phyloP scores from a whole-genome alignment of 805 yeast genomes.

The Saccharomycopsis fibuligera region DNA sequence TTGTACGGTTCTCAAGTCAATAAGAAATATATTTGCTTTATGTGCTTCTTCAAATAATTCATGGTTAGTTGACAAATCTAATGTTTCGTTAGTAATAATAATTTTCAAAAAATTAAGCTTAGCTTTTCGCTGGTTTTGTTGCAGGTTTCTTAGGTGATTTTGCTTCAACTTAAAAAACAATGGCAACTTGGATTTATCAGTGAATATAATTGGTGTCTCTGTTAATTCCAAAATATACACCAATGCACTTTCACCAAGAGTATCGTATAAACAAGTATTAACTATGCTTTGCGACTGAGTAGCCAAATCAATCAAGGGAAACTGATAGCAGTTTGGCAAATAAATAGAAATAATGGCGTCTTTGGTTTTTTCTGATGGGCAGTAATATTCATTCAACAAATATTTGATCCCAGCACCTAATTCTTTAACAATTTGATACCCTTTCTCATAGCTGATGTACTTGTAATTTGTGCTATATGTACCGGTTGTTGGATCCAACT shows the following conservation, averaged over 20 bases:
- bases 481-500: not conserved
- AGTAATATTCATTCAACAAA: not conserved
- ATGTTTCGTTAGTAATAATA: conserved; percentile 50
- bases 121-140: too few relatives aligned
- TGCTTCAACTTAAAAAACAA: conserved; percentile 37
- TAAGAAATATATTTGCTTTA: conserved; percentile 26
- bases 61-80: conserved; percentile 29
- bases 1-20: conserved; percentile 31
- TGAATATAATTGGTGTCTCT: conserved; percentile 52
- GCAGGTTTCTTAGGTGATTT: not conserved
- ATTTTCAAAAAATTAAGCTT: too few relatives aligned
- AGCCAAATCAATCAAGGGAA: conserved; percentile 66
- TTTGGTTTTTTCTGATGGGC: too few relatives aligned
- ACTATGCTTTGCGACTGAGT: conserved; percentile 49
- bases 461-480: conserved; percentile 23
- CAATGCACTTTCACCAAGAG: conserved; percentile 53
- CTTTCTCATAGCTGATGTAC: conserved; percentile 9
- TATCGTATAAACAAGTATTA: conserved; percentile 49
- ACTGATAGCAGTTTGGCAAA: conserved; percentile 58
- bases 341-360: conserved; percentile 37
- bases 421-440: conserved; percentile 18
- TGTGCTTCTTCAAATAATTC: conserved; percentile 29
- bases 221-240: conserved; percentile 57
- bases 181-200: conserved; percentile 45
- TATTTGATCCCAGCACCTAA: conserved; percentile 26